Conservation (phyloP, 345 rosid species). For the Boechera stricta region DNA sequence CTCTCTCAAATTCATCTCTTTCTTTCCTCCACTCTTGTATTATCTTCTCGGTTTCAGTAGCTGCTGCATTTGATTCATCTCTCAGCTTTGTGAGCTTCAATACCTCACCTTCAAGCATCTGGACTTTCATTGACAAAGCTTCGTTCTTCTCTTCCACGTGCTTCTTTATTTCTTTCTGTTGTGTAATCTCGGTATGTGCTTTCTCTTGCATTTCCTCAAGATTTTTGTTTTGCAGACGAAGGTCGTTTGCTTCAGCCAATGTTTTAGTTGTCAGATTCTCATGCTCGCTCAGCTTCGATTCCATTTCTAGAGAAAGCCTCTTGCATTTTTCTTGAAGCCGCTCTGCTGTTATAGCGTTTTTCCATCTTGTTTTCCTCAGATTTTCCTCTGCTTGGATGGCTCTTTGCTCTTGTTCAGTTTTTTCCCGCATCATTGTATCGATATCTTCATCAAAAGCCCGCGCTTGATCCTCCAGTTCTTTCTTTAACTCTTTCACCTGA, state of each 20-base stretch:
- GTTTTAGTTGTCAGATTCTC: slow-evolving; percentile 69
- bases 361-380: slow-evolving; percentile 75
- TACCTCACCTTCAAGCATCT: slow-evolving; percentile 59
- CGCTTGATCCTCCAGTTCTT: slow-evolving; percentile 68
- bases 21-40: slow-evolving; percentile 60
- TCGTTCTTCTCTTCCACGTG: slow-evolving; percentile 43
- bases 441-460: slow-evolving; percentile 74
- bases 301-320: slow-evolving; percentile 77
- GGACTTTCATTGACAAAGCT: slow-evolving; percentile 59
- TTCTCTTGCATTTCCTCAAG: slow-evolving; percentile 76
- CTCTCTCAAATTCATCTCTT: slow-evolving; percentile 58
- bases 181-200: slow-evolving; percentile 56
- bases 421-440: slow-evolving; percentile 60
- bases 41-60: slow-evolving; percentile 53
- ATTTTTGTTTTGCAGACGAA: slow-evolving; percentile 56
- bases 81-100: slow-evolving; percentile 55
- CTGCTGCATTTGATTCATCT: slow-evolving; percentile 49
- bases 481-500: slow-evolving; percentile 65
- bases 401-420: slow-evolving; percentile 78
- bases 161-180: slow-evolving; percentile 49
- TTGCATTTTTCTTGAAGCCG: slow-evolving; percentile 84
- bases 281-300: slow-evolving; percentile 72
- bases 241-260: slow-evolving; percentile 68
- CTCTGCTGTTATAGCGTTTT: slow-evolving; percentile 78
- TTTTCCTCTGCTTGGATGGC: slow-evolving; percentile 91